Evolutionary conservation across 768 basidiomycete genomes (phyloP).

Genomic region (Tremella yokohamensis): DNA sequence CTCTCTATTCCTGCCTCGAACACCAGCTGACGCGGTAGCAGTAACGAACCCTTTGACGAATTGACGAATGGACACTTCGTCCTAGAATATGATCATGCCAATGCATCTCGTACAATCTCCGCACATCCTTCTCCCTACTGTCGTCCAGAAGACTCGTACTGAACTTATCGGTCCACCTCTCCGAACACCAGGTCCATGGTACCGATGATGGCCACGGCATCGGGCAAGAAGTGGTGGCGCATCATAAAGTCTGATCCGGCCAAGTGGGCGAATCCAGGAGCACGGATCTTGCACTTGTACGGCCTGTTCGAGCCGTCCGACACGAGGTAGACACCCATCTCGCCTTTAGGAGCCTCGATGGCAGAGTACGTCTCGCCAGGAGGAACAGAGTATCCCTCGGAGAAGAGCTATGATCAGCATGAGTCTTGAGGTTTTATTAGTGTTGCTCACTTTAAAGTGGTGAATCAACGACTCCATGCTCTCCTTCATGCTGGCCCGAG

Average conservation of each 20-base stretch:
- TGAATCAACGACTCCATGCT: slow-evolving; percentile 97
- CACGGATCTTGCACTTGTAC: slow-evolving; percentile 94
- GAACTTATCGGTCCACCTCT: slow-evolving; percentile 57
- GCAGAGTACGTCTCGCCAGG: slow-evolving; percentile 86
- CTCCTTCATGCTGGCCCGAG: slow-evolving; percentile 98
- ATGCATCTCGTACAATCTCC: slow-evolving; percentile 4
- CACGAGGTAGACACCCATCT: slow-evolving; percentile 98
- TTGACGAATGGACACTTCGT: not conserved
- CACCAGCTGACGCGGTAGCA: not conserved
- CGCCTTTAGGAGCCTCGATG: slow-evolving; percentile 97
- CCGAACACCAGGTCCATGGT: slow-evolving; percentile 98
- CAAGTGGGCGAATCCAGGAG: slow-evolving; percentile 92
- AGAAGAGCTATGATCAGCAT: slow-evolving; percentile 60
- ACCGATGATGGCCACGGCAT: slow-evolving; percentile 94
- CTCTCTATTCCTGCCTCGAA: not conserved
- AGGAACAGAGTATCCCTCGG: slow-evolving; percentile 94
- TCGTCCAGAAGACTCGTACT: not conserved
- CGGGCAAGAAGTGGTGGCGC: slow-evolving; percentile 67
- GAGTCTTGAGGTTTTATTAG: not conserved
- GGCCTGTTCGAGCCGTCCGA: slow-evolving; percentile 95
- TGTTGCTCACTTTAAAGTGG: slow-evolving; percentile 76
- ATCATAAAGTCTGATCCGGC: slow-evolving; percentile 96
- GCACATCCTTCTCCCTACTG: not conserved
- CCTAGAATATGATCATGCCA: not conserved
- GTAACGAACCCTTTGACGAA: slow-evolving; percentile 3